phyloP scores from a whole-genome alignment of 129 eudicot species.

The Dittrichia graveolens region DNA sequence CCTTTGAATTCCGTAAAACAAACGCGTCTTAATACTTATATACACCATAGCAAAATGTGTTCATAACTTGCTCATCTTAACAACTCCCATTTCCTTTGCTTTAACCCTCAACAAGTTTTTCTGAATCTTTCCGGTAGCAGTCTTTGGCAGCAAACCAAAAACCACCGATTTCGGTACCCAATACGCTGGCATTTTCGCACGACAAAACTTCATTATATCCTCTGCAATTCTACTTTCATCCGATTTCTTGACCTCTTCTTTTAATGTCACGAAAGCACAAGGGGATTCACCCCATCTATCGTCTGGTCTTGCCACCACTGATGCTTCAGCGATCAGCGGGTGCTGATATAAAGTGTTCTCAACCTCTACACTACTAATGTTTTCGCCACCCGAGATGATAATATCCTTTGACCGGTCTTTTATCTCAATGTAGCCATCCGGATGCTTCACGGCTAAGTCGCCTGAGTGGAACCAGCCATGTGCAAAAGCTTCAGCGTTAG shows the following conservation, averaged over 20 bases:
- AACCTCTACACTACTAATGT: constrained; percentile 90
- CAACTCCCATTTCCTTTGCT: constrained; percentile 87
- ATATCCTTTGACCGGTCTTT: constrained; percentile 89
- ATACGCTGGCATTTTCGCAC: constrained; percentile 63
- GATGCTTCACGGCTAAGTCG: constrained; percentile 79
- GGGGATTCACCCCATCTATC: constrained; percentile 85
- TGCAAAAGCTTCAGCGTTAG: constrained; percentile 73
- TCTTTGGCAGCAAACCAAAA: constrained; percentile 80
- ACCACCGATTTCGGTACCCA: constrained; percentile 83
- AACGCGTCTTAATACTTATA: constrained; percentile 34
- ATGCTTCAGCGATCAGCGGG: constrained; percentile 62
- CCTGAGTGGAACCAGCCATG: constrained; percentile 82
- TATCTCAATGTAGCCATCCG: constrained; percentile 79
- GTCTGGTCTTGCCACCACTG: constrained; percentile 89
- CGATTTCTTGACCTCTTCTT: constrained; percentile 38
- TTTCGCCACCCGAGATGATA: constrained; percentile 94
- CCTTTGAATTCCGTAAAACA: too few relatives aligned
- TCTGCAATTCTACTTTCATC: constrained; percentile 49
- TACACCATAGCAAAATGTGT: neutral
- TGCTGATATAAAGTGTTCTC: constrained; percentile 76
- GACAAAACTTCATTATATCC: constrained; percentile 70
- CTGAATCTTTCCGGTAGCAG: constrained; percentile 93
- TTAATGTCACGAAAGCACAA: constrained; percentile 80
- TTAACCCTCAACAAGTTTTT: constrained; percentile 70
- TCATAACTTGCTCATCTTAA: constrained; percentile 62